Base-by-base conservation (phyloP, 2,329 filamentous ascomycete genomes). In the Paecilomyces niveus region DNA sequence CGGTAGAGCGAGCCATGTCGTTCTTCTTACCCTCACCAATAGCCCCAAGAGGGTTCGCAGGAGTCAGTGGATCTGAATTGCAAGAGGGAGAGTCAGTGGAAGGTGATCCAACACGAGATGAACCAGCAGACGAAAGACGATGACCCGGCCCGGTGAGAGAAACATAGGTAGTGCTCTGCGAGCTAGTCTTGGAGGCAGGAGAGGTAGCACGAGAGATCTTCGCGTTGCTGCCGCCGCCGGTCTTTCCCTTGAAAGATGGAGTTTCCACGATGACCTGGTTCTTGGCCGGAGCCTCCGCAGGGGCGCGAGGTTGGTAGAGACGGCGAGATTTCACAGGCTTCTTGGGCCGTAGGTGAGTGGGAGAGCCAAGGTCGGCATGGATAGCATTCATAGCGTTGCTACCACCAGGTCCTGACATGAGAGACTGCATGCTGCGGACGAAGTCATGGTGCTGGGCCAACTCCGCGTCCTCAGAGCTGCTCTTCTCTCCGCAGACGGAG, bases 291-390 rank as follows among this genome's bases (percentile, higher is more conserved):
- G 53, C 39, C 9, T 39, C 50, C 5, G 53, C 49, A 24, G 62
- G 61, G 13, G 61, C 57, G 11, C 63, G 62, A 6, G 59, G 56
- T 32, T 67, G 62, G 53, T 66, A 67, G 33, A 68, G 54, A 31
- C 65, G 64, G 39, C 66, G 66, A 11, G 65, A 63, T 54, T 59
- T 65, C 15, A 58, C 60, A 1, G 53, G 29, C 24, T 56, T 65
- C 59, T 59, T 67, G 53, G 59, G 56, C 29, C 61, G 64, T 9
- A 22, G 22, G 53, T 61, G 61, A 53, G 52, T 3, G 54, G 51
- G 18, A 18, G 45, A 26, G 45, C 64, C 62, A 8, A 63, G 54
- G 6, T 59, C 24, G 18, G 18, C 50, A 35, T n/a, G 61, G n/a
- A 24, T 59, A 26, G 15, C 57, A 61, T 10, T 64, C 61, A 15